Evolutionary conservation across 129 eudicot genomes (phyloP).

Genomic region (Lactuca sativa): DNA sequence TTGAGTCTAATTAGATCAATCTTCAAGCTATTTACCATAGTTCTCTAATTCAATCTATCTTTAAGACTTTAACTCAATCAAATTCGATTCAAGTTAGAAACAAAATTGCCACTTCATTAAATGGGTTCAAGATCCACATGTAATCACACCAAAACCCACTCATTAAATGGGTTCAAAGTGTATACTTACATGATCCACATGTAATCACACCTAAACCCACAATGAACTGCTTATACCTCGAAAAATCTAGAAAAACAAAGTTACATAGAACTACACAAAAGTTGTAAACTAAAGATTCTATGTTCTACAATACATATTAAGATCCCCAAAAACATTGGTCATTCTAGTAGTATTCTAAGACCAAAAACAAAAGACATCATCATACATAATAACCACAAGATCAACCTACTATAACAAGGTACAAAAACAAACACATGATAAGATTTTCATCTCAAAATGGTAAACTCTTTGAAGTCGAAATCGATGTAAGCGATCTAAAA

Average conservation of each 20-base stretch:
- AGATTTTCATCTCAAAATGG: conserved; percentile 63
- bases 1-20: too few relatives aligned
- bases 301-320: conserved; percentile 18
- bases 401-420: conserved; percentile 21
- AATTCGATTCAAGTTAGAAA: too few relatives aligned
- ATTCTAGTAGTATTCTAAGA: conserved; percentile 32
- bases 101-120: too few relatives aligned
- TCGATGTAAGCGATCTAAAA: conserved; percentile 65
- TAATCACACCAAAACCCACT: too few relatives aligned
- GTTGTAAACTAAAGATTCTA: conserved; percentile 19
- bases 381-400: conserved; percentile 14
- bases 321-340: conserved; percentile 17
- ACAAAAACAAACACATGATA: not conserved
- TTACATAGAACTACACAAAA: conserved; percentile 18
- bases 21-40: too few relatives aligned
- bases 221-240: too few relatives aligned
- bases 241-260: not conserved
- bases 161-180: too few relatives aligned
- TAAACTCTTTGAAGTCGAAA: conserved; percentile 91
- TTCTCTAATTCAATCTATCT: too few relatives aligned
- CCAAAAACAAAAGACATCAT: conserved; percentile 31
- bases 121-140: too few relatives aligned
- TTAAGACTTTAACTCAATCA: too few relatives aligned
- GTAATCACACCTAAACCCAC: not conserved
- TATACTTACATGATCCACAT: too few relatives aligned